Percentiles rank a stretch among this genome's conserved stretches.
phyloP scores from a whole-genome alignment of 2,329 filamentous ascomycete genomes.

The Diaporthe destruens region DNA sequence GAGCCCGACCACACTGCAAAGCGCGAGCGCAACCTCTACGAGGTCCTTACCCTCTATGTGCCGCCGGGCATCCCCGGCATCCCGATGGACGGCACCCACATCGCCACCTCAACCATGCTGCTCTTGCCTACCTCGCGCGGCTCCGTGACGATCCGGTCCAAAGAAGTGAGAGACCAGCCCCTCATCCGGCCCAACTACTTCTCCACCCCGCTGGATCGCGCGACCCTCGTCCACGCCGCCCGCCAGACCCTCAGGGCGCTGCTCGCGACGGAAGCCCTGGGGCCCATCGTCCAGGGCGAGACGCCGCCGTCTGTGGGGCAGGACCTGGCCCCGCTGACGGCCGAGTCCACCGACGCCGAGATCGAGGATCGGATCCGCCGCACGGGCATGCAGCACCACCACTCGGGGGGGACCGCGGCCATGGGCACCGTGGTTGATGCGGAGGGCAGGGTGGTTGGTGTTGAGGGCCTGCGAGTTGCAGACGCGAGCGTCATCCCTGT shows the following conservation, averaged over 20 bases:
- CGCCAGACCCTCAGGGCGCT: constrained; percentile 26
- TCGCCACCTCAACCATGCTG: too few relatives aligned
- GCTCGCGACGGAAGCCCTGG: constrained; percentile 18
- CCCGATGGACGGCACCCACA: too few relatives aligned
- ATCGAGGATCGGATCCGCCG: constrained; percentile 46
- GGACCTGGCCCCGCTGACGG: constrained; percentile 22
- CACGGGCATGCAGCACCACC: constrained; percentile 42
- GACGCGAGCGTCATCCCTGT: too few relatives aligned
- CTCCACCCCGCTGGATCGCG: constrained; percentile 18
- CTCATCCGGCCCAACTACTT: constrained; percentile 21
- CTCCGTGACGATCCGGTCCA: too few relatives aligned
- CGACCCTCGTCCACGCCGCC: constrained; percentile 27
- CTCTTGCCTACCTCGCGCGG: too few relatives aligned
- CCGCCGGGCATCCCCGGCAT: too few relatives aligned
- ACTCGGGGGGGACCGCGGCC: constrained; percentile 27
- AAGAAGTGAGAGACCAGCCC: too few relatives aligned
- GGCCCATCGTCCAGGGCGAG: constrained; percentile 16
- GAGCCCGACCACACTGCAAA: too few relatives aligned
- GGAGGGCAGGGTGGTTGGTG: constrained; percentile 27
- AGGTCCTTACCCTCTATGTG: too few relatives aligned
- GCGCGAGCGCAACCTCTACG: too few relatives aligned
- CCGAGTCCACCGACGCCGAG: constrained; percentile 42
- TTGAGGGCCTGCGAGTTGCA: too few relatives aligned
- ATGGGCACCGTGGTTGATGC: constrained; percentile 32
- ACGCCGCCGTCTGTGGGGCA: constrained; percentile 3